Base-by-base conservation (phyloP, 495 filamentous ascomycete genomes). In the Parathielavia hyrcaniae region DNA sequence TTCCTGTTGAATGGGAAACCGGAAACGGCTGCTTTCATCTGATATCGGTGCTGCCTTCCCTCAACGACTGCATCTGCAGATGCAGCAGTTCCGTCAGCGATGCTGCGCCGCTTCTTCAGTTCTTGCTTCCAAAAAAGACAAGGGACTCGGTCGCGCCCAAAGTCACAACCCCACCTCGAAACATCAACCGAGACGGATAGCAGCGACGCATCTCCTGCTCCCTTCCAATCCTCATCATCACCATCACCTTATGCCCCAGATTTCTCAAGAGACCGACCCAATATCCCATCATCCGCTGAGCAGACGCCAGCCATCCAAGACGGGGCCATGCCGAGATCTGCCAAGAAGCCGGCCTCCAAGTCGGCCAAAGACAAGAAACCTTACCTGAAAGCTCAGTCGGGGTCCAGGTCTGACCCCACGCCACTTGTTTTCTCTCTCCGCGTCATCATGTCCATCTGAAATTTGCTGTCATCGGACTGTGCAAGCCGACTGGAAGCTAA, bases 61-160 rank as follows among this genome's bases (percentile, higher is more conserved):
- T 19, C 30, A 35, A 43, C 50, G 47, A 19, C 30, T 30, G 49
- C 47, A 32, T 19, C 13, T 30, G 26, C 26, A 19, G 36, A 26
- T 38, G 35, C 39, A 50, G 53, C 53, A 12, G 57, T 57, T 17
- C 26, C 36, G 16, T 13, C 52, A 34, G 57, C 50, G 26, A 65
- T 66, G 65, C 51, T 66, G 49, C 58, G 54, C 12, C 58, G 58
- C 22, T 48, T 68, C 48, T 65, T 70, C 55, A 55, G 46, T 34
- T 64, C 66, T 1, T 70, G 67, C 51, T 65, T 70, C 58, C 61
- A 64, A 38, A 64, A 62, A 26, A 53, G 64, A 48, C 45, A 55
- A 38, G 50, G 41, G 19, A 30, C 3, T 6, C 60, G 50, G 34
- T 13, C 50, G 32, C 52, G 46, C 0, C 12, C 53, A 57, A 67